Percentiles rank a stretch among this genome's conserved stretches.
phyloP scores from a whole-genome alignment of 2,329 filamentous ascomycete species.

The Elsinoe australis region DNA sequence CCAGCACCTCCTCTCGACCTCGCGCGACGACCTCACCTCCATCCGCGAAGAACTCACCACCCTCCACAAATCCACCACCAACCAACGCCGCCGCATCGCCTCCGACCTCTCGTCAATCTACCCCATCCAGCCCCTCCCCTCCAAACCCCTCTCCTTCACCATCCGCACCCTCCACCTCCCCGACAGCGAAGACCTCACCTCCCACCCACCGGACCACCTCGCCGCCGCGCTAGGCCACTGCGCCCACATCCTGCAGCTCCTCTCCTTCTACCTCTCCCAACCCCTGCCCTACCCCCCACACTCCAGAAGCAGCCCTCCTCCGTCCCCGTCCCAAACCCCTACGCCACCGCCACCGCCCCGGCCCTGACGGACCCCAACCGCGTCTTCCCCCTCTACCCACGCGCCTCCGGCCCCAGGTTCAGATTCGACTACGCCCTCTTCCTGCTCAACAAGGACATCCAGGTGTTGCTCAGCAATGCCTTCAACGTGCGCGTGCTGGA shows the following conservation, averaged over 20 bases:
- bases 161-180: slow-evolving; percentile 73
- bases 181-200: slow-evolving; percentile 64
- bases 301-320: slow-evolving; percentile 48
- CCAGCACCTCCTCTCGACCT: slow-evolving; percentile 24
- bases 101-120: slow-evolving; percentile 74
- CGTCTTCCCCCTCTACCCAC: slow-evolving; percentile 71
- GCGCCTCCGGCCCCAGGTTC: slow-evolving; percentile 61
- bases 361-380: slow-evolving; percentile 22
- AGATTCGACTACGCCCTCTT: slow-evolving; percentile 96
- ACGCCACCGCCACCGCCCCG: slow-evolving; percentile 16
- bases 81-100: slow-evolving; percentile 82
- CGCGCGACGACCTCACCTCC: slow-evolving; percentile 44
- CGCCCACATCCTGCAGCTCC: slow-evolving; percentile 62
- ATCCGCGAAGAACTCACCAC: slow-evolving; percentile 30
- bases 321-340: slow-evolving; percentile 26
- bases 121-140: slow-evolving; percentile 62
- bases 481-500: slow-evolving; percentile 76
- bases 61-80: slow-evolving; percentile 60
- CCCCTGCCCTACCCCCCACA: slow-evolving; percentile 81
- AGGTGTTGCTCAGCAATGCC: slow-evolving; percentile 53
- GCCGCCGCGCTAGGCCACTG: slow-evolving; percentile 77
- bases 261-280: slow-evolving; percentile 75
- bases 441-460: slow-evolving; percentile 91
- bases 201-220: slow-evolving; percentile 61
- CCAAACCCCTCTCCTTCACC: slow-evolving; percentile 66